Percentiles rank a stretch among this genome's conserved stretches.
These are phyloP conservation scores for Scedosporium dehoogii DNA, from an alignment of 2,329 filamentous ascomycete species.

Conservation along the genomic window DNA sequence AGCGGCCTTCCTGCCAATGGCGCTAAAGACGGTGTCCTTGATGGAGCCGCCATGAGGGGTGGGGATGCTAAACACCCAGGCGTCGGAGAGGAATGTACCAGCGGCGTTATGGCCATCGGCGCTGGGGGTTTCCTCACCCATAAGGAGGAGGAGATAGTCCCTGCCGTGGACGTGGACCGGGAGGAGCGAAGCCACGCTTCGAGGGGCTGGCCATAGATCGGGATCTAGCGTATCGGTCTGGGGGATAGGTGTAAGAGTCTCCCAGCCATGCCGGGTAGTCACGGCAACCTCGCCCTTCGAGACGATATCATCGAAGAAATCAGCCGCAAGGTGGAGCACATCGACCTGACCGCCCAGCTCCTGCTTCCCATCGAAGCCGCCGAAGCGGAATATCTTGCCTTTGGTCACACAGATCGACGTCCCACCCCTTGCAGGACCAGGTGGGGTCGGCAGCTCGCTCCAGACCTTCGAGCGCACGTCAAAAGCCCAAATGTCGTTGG, in stretches of 20 bases:
- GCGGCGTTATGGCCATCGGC: conserved; percentile 37
- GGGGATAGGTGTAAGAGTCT: conserved; percentile 31
- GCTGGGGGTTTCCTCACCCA: conserved; percentile 46
- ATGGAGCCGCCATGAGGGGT: conserved; percentile 37
- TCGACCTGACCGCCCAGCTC: conserved; percentile 67
- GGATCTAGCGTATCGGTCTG: conserved; percentile 8
- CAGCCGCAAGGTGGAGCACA: conserved; percentile 48
- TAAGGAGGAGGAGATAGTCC: conserved; percentile 51
- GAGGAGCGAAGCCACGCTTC: conserved; percentile 42
- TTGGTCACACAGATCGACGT: conserved; percentile 55
- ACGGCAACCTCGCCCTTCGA: conserved; percentile 40
- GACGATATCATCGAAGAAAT: conserved; percentile 41
- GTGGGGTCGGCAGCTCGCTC: conserved; percentile 58
- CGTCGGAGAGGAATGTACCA: conserved; percentile 47
- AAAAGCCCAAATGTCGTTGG: conserved; percentile 69
- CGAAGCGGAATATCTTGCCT: conserved; percentile 65
- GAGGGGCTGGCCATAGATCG: conserved; percentile 39
- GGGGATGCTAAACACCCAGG: conserved; percentile 55
- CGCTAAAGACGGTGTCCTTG: conserved; percentile 43
- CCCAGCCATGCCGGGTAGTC: conserved; percentile 42
- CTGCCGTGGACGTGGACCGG: conserved; percentile 48
- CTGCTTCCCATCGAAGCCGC: conserved; percentile 62
- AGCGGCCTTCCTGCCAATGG: conserved; percentile 40
- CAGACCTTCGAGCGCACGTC: conserved; percentile 54
- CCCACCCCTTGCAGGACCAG: conserved; percentile 56